Conservation (phyloP, 2,329 filamentous ascomycete species). For the Zalaria obscura region DNA sequence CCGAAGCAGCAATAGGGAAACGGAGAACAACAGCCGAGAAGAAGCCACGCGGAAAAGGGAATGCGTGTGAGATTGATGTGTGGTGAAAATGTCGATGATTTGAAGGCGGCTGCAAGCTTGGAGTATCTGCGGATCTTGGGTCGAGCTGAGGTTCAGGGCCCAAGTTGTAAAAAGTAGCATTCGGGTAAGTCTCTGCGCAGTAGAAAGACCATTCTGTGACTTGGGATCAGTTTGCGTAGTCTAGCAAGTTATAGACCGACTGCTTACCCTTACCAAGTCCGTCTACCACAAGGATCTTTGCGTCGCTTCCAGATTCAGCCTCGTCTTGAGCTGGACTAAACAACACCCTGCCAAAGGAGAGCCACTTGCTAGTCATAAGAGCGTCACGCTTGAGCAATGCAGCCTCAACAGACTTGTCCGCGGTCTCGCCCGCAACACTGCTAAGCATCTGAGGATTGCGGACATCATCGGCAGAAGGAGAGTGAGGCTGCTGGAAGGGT, state of each 20-base stretch:
- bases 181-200: conserved; percentile 64
- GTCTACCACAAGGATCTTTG: conserved; percentile 62
- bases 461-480: background rate
- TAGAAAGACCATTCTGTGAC: conserved; percentile 67
- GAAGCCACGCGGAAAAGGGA: conserved; percentile 63
- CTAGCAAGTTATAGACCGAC: background rate
- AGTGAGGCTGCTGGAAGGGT: background rate
- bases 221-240: conserved; percentile 3
- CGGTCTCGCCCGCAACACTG: background rate
- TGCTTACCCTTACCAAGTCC: conserved; percentile 55
- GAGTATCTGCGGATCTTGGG: conserved; percentile 2
- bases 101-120: conserved; percentile 16
- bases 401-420: conserved; percentile 26
- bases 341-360: conserved; percentile 69
- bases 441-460: background rate
- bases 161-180: conserved; percentile 63
- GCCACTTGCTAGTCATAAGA: conserved; percentile 77
- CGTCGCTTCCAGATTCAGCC: conserved; percentile 42
- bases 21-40: conserved; percentile 66
- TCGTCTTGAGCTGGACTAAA: conserved; percentile 69
- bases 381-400: conserved; percentile 60
- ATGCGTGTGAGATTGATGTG: conserved; percentile 45
- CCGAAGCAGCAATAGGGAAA: conserved; percentile 57
- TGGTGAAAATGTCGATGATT: conserved; percentile 70
- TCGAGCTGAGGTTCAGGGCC: conserved; percentile 16